These are phyloP conservation scores for Leersia perrieri DNA, from an alignment of 176 grass and related monocot species.

Conservation along the genomic window DNA sequence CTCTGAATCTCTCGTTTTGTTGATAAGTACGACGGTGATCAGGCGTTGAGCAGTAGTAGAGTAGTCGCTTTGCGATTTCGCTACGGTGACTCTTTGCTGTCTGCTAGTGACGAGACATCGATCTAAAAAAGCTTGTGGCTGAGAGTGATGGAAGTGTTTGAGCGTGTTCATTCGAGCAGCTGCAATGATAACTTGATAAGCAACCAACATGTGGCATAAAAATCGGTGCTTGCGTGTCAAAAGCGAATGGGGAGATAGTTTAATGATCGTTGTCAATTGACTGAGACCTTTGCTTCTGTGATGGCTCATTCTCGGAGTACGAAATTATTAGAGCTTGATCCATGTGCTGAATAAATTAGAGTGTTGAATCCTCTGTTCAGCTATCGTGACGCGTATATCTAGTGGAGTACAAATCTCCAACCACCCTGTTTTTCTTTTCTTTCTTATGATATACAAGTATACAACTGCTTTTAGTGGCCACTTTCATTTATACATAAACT, in stretches of 20 bases:
- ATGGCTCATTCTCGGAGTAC: too few relatives aligned
- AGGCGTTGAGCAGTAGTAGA: not conserved
- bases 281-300: not conserved
- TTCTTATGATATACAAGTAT: too few relatives aligned
- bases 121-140: not conserved
- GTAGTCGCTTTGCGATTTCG: not conserved
- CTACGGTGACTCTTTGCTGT: not conserved
- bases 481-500: too few relatives aligned
- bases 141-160: not conserved
- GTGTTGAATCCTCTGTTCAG: too few relatives aligned
- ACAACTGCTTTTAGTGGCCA: too few relatives aligned
- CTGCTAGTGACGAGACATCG: not conserved
- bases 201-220: not conserved
- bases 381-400: too few relatives aligned
- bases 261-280: conserved; percentile 6
- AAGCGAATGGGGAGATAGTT: not conserved
- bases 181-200: not conserved
- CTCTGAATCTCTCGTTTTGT: not conserved
- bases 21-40: not conserved
- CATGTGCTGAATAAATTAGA: too few relatives aligned
- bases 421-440: too few relatives aligned
- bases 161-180: not conserved
- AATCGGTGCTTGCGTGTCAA: conserved; percentile 19
- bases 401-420: too few relatives aligned
- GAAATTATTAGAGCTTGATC: too few relatives aligned